A percentile compares a stretch with the other conserved stretches of the same genome.
Conservation (phyloP, 2,329 filamentous ascomycete species). For the Fusarium ambrosium region DNA sequence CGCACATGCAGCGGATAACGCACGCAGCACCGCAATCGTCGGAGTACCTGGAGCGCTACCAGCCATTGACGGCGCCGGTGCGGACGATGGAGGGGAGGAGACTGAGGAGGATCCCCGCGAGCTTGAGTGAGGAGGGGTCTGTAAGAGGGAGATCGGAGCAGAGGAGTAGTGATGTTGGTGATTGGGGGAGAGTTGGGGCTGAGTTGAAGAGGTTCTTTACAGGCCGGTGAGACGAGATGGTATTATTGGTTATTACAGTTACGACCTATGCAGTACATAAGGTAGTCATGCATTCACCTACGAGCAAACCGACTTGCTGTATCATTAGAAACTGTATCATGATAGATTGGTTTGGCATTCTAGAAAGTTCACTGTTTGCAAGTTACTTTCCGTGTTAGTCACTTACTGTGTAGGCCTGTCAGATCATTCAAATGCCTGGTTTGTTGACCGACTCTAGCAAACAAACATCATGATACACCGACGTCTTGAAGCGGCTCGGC, state of each 20-base stretch:
- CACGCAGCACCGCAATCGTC: constrained; percentile 46
- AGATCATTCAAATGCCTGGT: background rate
- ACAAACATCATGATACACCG: background rate
- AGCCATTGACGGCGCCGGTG: constrained; percentile 29
- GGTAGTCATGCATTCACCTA: background rate
- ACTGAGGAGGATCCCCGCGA: constrained; percentile 18
- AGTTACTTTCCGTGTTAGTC: background rate
- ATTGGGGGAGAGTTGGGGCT: constrained; percentile 41
- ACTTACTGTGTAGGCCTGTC: background rate
- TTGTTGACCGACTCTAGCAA: background rate
- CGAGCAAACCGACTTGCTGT: background rate
- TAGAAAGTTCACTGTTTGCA: background rate
- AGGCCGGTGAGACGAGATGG: constrained; percentile 26
- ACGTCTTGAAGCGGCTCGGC: constrained; percentile 17
- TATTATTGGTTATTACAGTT: background rate
- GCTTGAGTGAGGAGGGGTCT: constrained; percentile 22
- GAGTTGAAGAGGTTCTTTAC: constrained; percentile 45
- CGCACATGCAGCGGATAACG: constrained; percentile 25
- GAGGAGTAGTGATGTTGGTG: constrained; percentile 13
- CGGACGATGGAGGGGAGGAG: constrained; percentile 23
- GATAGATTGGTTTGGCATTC: background rate
- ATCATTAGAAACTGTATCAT: background rate
- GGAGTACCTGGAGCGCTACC: constrained; percentile 53
- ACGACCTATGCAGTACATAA: background rate
- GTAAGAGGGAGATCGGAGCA: constrained; percentile 11